Percentiles rank a stretch among this genome's conserved stretches.
These are phyloP conservation scores for Sphagnum fallax DNA, from an alignment of 228 moss, liverwort and hornwort species.

Conservation along the genomic window DNA sequence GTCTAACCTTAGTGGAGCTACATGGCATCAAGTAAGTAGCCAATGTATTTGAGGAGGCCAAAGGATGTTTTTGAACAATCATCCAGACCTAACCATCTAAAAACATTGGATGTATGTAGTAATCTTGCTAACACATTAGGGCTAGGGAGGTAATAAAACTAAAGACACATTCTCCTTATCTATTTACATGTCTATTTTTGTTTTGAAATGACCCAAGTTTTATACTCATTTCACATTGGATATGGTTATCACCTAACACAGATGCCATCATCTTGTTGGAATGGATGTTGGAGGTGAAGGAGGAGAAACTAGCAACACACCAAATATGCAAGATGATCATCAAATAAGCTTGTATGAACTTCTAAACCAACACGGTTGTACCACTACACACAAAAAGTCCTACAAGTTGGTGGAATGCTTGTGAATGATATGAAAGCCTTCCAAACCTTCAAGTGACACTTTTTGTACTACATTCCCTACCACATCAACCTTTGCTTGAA, in stretches of 20 bases:
- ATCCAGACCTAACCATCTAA: slow-evolving; percentile 47
- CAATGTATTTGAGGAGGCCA: slow-evolving; percentile 55
- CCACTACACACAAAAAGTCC: slow-evolving; percentile 13
- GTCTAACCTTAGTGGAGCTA: slow-evolving; percentile 58
- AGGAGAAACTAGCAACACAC: slow-evolving; percentile 70
- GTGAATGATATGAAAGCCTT: slow-evolving; percentile 18
- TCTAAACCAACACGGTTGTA: slow-evolving; percentile 12
- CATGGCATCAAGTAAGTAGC: slow-evolving; percentile 46
- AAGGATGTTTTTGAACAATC: slow-evolving; percentile 47
- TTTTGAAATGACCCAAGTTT: too few relatives aligned
- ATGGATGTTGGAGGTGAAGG: slow-evolving; percentile 63
- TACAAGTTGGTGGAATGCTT: slow-evolving; percentile 20
- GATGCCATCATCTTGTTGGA: slow-evolving; percentile 67
- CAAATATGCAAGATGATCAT: slow-evolving; percentile 74
- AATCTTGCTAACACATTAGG: slow-evolving; percentile 77
- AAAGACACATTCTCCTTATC: too few relatives aligned
- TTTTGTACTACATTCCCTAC: too few relatives aligned
- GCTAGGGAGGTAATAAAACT: slow-evolving; percentile 51
- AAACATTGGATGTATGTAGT: slow-evolving; percentile 71
- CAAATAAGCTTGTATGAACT: slow-evolving; percentile 38
- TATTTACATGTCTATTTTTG: too few relatives aligned
- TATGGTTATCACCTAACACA: slow-evolving; percentile 25
- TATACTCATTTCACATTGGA: background rate
- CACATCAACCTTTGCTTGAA: too few relatives aligned
- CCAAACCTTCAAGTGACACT: slow-evolving; percentile 13